These are phyloP conservation scores for Trypanosoma platydactyli DNA, from an alignment of 208 protist species.

Conservation along the genomic window DNA sequence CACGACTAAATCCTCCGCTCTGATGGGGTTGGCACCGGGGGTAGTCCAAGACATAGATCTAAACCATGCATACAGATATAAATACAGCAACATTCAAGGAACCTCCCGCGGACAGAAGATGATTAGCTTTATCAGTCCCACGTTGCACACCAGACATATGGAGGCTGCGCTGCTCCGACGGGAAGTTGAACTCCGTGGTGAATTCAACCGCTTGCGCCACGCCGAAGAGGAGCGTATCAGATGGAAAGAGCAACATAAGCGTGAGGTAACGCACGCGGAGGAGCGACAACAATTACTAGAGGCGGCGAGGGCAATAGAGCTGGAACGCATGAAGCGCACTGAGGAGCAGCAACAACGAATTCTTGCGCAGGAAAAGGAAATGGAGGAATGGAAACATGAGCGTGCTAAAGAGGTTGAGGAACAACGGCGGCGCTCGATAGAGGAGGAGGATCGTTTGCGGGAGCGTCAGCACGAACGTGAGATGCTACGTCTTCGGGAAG, in stretches of 20 bases:
- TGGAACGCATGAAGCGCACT: constrained; percentile 56
- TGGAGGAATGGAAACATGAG: constrained; percentile 86
- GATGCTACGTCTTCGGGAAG: constrained; percentile 65
- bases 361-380: constrained; percentile 67
- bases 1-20: neutral
- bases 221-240: constrained; percentile 55
- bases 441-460: constrained; percentile 73
- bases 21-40: neutral
- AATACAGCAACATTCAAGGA: neutral
- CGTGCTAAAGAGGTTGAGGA: constrained; percentile 50
- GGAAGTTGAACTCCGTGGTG: constrained; percentile 61
- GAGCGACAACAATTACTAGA: constrained; percentile 61
- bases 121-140: neutral
- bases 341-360: constrained; percentile 70
- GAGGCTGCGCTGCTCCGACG: constrained; percentile 63
- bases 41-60: neutral
- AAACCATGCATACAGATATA: neutral
- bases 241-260: constrained; percentile 36
- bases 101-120: neutral
- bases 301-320: constrained; percentile 50
- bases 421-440: constrained; percentile 37
- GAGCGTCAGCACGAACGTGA: constrained; percentile 75
- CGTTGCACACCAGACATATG: constrained; percentile 19
- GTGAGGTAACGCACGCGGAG: constrained; percentile 44
- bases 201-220: constrained; percentile 55